Base-by-base conservation (phyloP, 192 early-diverging fungal genomes). In the Coemansia sp. region DNA sequence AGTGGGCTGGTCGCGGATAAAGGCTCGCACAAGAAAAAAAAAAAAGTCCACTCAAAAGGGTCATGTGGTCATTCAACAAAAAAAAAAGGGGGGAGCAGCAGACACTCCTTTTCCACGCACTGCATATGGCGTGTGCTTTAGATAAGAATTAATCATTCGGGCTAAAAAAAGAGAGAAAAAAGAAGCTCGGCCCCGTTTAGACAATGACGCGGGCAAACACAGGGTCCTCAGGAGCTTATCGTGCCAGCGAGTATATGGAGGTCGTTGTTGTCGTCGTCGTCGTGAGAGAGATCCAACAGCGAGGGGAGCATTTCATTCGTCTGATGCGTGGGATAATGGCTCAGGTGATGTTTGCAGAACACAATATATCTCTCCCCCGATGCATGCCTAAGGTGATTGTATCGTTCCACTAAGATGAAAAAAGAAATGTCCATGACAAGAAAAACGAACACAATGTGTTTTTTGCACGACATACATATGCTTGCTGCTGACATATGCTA, bases 301-400 rank as follows among this genome's bases (percentile, higher is more conserved):
- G 26, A 55, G 52, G 21, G 7, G 19, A 49, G 52, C 23, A 30
- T 28, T 55, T 16, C 23, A 55, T 52, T 52, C 52, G 52, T 4
- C 13, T 11, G 23, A 28, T 55, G 52, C 52, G 52, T 55, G 52
- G 52, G 52, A 55, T 55, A 55, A 55, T 55, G 52, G 52, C 52
- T 55, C 52, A 55, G 52, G 52, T 55, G 52, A 55, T 30, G 13
- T 55, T 17, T 7, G 46, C 7, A 55, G 13, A n/a, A 55, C 52
- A 50, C 49, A 50, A 50, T 26, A 26, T 26, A 26, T 11, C 49
- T 19, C 49, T 23, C 49, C 2, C 49, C 16, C 43, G 35, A 46
- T 49, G 47, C 47, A 49, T 14, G 42, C 11, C 14, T 43, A 37
- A 37, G 16, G 43, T 14, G 43, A 44, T 44, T 44, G 43, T 13